Evolutionary conservation across 371 early-diverging fungal genomes (phyloP).

Genomic region (Basidiobolus meristosporus): DNA sequence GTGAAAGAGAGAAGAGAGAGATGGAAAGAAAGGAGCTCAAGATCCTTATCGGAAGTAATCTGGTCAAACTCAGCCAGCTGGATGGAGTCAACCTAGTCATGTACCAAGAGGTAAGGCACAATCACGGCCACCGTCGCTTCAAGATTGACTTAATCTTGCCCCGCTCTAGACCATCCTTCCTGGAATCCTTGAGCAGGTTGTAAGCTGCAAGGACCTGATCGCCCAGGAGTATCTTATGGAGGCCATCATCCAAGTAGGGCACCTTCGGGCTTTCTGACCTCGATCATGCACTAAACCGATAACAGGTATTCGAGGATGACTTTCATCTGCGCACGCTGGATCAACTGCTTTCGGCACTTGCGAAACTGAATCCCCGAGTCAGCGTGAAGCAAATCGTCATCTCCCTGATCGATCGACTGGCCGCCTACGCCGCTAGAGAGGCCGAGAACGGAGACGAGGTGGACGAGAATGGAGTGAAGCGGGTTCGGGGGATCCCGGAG

Average conservation of each 20-base stretch:
- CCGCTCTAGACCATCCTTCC: constrained; percentile 51
- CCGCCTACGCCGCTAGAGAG: constrained; percentile 58
- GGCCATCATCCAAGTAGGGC: constrained; percentile 76
- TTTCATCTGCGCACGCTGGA: constrained; percentile 85
- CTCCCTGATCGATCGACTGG: constrained; percentile 76
- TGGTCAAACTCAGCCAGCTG: constrained; percentile 81
- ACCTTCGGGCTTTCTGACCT: too few species aligned
- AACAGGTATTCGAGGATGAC: constrained; percentile 80
- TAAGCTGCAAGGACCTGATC: constrained; percentile 85
- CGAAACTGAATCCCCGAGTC: constrained; percentile 73
- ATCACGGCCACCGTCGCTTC: background rate
- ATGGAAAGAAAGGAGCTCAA: constrained; percentile 84
- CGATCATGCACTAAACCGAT: too few species aligned
- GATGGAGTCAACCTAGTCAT: constrained; percentile 65
- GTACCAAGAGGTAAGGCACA: constrained; percentile 40
- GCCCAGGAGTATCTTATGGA: constrained; percentile 99
- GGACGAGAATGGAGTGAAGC: constrained; percentile 6
- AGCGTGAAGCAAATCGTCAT: constrained; percentile 89
- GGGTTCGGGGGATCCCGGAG: constrained; percentile 50
- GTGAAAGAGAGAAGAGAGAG: constrained; percentile 83
- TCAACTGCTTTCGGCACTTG: constrained; percentile 71
- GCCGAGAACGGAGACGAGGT: constrained; percentile 17
- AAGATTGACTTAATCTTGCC: too few species aligned
- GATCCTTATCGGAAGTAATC: constrained; percentile 84
- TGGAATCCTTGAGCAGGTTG: constrained; percentile 80